Conservation (phyloP, 352 stramenopile species). For the Nothophytophthora sp. region DNA sequence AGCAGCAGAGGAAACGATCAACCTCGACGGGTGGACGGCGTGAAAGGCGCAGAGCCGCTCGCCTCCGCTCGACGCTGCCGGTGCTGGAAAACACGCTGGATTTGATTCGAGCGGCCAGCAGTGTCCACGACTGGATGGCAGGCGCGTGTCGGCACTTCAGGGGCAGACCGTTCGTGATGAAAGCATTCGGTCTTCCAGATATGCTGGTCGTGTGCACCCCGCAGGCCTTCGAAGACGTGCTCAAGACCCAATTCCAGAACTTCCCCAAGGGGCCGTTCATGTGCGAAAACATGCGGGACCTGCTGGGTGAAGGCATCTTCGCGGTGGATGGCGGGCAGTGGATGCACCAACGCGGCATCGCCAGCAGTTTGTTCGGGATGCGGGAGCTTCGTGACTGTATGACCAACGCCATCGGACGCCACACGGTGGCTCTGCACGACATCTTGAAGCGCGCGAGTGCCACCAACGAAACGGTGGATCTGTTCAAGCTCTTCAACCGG, state of each 20-base stretch:
- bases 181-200: conserved; percentile 29
- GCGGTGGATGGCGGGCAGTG: conserved; percentile 47
- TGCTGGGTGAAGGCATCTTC: conserved; percentile 61
- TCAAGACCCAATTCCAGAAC: conserved; percentile 68
- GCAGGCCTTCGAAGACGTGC: conserved; percentile 48
- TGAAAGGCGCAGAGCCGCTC: conserved; percentile 4
- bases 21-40: too few species aligned
- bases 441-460: conserved; percentile 20
- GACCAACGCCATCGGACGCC: conserved; percentile 37
- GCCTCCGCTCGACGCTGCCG: conserved; percentile 21
- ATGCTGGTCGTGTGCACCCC: conserved; percentile 40
- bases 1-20: too few species aligned
- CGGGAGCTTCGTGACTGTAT: conserved; percentile 43
- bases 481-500: conserved; percentile 41
- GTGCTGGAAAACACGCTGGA: conserved; percentile 43
- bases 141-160: conserved; percentile 28
- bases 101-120: conserved; percentile 21
- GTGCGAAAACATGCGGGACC: conserved; percentile 30
- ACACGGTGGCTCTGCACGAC: conserved; percentile 28
- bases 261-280: conserved; percentile 62
- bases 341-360: conserved; percentile 55
- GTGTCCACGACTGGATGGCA: conserved; percentile 50
- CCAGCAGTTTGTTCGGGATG: conserved; percentile 54
- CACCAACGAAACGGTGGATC: conserved; percentile 25
- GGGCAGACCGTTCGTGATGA: conserved; percentile 34